A percentile compares a stretch with the other conserved stretches of the same genome.
Conservation (phyloP, 1,139 yeast genomes). For the Suhomyces kunorum region DNA sequence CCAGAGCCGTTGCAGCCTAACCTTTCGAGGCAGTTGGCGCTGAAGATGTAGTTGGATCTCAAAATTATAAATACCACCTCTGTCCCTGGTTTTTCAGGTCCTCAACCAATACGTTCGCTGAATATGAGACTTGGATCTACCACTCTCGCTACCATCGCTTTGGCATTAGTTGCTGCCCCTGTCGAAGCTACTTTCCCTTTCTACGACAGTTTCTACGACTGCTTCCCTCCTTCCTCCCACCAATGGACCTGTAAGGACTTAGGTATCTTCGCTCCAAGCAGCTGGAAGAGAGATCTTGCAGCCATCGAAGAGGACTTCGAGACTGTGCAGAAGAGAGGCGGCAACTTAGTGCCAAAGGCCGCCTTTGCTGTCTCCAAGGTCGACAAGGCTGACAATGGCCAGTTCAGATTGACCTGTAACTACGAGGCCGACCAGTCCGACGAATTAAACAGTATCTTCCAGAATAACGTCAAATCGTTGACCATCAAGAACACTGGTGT, state of each 20-base stretch:
- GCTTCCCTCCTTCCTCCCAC: constrained; percentile 7
- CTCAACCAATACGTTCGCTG: constrained; percentile 8
- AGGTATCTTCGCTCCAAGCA: constrained; percentile 7
- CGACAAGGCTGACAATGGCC: constrained; percentile 20
- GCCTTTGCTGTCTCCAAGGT: constrained; percentile 27
- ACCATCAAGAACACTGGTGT: constrained; percentile 24
- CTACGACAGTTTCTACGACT: constrained; percentile 10
- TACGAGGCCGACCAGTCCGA: constrained; percentile 25
- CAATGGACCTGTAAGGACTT: constrained; percentile 9
- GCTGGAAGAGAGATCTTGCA: constrained; percentile 19
- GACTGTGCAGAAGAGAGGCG: constrained; percentile 26
- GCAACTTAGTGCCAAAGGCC: constrained; percentile 23
- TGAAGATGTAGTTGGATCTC: neutral
- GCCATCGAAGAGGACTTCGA: constrained; percentile 28
- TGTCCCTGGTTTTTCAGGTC: neutral
- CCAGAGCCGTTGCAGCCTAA: constrained; percentile 2
- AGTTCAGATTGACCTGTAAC: constrained; percentile 23
- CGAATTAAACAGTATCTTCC: constrained; percentile 17
- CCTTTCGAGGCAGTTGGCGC: neutral
- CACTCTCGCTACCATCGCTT: constrained; percentile 14
- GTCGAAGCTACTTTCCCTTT: constrained; percentile 15
- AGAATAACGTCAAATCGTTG: constrained; percentile 19
- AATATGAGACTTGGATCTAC: constrained; percentile 10
- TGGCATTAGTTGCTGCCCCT: constrained; percentile 10
- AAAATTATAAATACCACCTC: constrained; percentile 8